These are phyloP conservation scores for Fusarium transvaalense DNA, from an alignment of 2,329 filamentous ascomycete genomes.

Conservation along the genomic window DNA sequence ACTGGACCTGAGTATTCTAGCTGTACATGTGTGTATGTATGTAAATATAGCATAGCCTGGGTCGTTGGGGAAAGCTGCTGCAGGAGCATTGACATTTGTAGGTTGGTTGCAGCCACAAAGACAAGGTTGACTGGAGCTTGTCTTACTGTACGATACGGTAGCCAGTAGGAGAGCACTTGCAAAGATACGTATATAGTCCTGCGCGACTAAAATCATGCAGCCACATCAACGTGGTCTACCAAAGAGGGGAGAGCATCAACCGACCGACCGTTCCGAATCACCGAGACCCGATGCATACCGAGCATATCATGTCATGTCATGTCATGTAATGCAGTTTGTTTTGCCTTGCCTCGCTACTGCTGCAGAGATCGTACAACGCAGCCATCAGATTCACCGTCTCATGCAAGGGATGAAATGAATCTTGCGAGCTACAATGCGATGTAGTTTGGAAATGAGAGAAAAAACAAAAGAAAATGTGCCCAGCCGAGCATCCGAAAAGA, in stretches of 20 bases:
- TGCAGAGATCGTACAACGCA: neutral
- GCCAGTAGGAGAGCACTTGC: neutral
- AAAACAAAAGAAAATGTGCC: neutral
- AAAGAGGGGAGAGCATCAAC: conserved; percentile 7
- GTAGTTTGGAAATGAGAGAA: neutral
- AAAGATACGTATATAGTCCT: conserved; percentile 10
- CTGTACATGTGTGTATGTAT: neutral
- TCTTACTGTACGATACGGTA: neutral
- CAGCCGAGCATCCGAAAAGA: conserved; percentile 19
- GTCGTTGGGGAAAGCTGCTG: neutral
- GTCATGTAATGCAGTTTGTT: neutral
- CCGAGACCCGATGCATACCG: conserved; percentile 26
- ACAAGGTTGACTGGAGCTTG: neutral
- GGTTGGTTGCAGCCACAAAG: conserved; percentile 18
- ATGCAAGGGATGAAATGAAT: neutral
- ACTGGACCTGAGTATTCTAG: no score
- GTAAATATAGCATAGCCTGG: conserved; percentile 27
- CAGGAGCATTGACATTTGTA: neutral
- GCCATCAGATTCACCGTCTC: neutral
- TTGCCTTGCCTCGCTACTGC: neutral
- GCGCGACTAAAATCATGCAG: conserved; percentile 13
- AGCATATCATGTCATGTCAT: neutral
- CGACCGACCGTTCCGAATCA: conserved; percentile 17
- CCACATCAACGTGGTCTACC: conserved; percentile 18
- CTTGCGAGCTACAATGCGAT: neutral